Evolutionary conservation across 768 basidiomycete genomes (phyloP).

Genomic region (Erythrobasidium yunnanense): DNA sequence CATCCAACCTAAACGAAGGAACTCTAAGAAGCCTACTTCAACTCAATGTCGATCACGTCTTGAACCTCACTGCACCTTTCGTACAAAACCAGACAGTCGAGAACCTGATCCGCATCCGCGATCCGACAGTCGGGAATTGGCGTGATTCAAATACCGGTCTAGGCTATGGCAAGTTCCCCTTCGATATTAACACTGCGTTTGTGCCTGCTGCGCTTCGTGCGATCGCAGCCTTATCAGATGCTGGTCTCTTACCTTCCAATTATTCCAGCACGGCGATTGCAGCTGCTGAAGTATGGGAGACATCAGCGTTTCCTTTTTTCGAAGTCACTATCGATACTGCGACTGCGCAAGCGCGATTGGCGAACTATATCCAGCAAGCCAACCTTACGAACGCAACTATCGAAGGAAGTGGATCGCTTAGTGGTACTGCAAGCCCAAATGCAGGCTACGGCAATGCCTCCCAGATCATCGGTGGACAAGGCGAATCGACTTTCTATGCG

Average conservation of each 20-base stretch:
- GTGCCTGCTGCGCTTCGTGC: conserved; percentile 46
- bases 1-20: conserved; percentile 46
- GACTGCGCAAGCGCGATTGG: conserved; percentile 41
- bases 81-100: conserved; percentile 38
- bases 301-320: conserved; percentile 43
- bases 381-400: conserved; percentile 39
- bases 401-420: background rate
- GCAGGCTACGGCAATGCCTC: background rate
- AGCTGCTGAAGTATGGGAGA: conserved; percentile 44
- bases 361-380: conserved; percentile 43
- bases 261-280: conserved; percentile 33
- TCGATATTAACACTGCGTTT: conserved; percentile 47
- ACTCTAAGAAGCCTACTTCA: conserved; percentile 45
- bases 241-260: conserved; percentile 39
- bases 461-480: conserved; percentile 19
- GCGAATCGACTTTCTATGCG: conserved; percentile 44
- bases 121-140: conserved; percentile 47
- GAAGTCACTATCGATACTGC: conserved; percentile 40
- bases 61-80: conserved; percentile 45
- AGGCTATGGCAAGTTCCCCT: conserved; percentile 46
- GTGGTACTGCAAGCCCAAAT: background rate
- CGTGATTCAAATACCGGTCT: conserved; percentile 46
- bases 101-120: conserved; percentile 44
- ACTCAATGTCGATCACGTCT: conserved; percentile 45
- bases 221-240: conserved; percentile 39